Percentiles rank a stretch among this genome's conserved stretches.
Conservation (phyloP, 495 filamentous ascomycete species). For the Achaetomiella virescens region DNA sequence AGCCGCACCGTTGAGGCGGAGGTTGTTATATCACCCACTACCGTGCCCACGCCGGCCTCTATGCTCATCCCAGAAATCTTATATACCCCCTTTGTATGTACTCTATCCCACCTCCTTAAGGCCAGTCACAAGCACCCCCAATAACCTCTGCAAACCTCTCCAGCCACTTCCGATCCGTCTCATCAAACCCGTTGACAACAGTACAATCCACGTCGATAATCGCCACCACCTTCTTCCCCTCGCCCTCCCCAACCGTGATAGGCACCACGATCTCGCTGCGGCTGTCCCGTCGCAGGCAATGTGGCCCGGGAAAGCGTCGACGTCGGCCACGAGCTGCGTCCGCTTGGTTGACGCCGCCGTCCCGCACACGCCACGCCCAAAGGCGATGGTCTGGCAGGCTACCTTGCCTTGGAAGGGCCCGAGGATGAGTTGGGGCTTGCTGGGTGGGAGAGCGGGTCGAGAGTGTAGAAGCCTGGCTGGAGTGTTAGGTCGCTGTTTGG, state of each 20-base stretch:
- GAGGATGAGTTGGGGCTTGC: slow-evolving; percentile 56
- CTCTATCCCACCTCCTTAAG: slow-evolving; percentile 24
- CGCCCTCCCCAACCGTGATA: slow-evolving; percentile 44
- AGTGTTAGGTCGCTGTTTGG: background rate
- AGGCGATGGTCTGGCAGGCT: slow-evolving; percentile 78
- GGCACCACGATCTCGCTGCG: slow-evolving; percentile 91
- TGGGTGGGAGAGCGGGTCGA: slow-evolving; percentile 50
- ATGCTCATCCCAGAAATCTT: too few relatives aligned
- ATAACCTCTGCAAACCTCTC: slow-evolving; percentile 65
- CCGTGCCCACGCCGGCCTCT: too few relatives aligned
- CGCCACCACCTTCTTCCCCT: slow-evolving; percentile 48
- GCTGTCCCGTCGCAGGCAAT: slow-evolving; percentile 84
- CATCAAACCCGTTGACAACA: slow-evolving; percentile 64
- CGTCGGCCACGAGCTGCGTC: slow-evolving; percentile 71
- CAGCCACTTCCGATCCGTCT: slow-evolving; percentile 60
- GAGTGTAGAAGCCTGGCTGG: slow-evolving; percentile 66
- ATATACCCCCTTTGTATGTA: too few relatives aligned
- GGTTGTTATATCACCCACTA: too few relatives aligned
- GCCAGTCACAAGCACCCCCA: slow-evolving; percentile 66
- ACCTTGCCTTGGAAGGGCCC: slow-evolving; percentile 87
- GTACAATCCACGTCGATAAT: slow-evolving; percentile 89
- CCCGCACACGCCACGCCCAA: slow-evolving; percentile 79
- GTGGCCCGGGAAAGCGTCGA: slow-evolving; percentile 74
- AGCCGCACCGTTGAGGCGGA: too few relatives aligned
- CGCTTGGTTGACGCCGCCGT: slow-evolving; percentile 56